A percentile compares a stretch with the other conserved stretches of the same genome.
Conservation (phyloP, 2,329 filamentous ascomycete genomes). For the Fusarium hainanense region DNA sequence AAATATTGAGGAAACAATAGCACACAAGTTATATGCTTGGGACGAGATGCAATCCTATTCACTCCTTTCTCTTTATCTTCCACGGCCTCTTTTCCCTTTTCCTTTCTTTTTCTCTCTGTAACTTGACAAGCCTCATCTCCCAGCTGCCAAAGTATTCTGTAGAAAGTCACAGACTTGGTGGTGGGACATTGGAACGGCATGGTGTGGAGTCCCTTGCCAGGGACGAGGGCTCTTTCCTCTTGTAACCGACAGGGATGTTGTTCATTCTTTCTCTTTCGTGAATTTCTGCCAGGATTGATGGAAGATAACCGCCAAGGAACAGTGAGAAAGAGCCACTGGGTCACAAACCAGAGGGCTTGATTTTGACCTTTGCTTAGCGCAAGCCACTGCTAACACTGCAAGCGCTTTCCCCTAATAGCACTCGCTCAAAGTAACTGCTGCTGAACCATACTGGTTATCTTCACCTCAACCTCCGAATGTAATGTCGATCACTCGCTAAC, state of each 20-base stretch:
- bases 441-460: not conserved
- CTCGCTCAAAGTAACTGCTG: constrained; percentile 3
- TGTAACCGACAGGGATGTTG: constrained; percentile 20
- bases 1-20: not conserved
- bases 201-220: constrained; percentile 34
- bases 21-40: not conserved
- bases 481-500: constrained; percentile 32
- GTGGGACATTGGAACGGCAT: constrained; percentile 1
- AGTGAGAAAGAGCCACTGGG: constrained; percentile 4
- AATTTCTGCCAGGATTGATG: constrained; percentile 16
- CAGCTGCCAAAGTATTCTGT: not conserved
- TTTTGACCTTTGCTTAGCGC: constrained; percentile 24
- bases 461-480: constrained; percentile 24
- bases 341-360: constrained; percentile 8
- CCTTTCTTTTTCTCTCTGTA: not conserved
- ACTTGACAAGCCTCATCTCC: not conserved
- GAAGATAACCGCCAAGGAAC: constrained; percentile 25
- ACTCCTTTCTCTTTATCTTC: not conserved
- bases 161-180: not conserved
- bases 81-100: not conserved
- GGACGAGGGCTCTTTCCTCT: constrained; percentile 21
- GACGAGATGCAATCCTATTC: not conserved
- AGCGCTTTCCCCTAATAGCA: constrained; percentile 18
- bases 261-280: not conserved
- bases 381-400: constrained; percentile 17